Conservation (phyloP, 306 rosid species). For the Cicer arietinum region DNA sequence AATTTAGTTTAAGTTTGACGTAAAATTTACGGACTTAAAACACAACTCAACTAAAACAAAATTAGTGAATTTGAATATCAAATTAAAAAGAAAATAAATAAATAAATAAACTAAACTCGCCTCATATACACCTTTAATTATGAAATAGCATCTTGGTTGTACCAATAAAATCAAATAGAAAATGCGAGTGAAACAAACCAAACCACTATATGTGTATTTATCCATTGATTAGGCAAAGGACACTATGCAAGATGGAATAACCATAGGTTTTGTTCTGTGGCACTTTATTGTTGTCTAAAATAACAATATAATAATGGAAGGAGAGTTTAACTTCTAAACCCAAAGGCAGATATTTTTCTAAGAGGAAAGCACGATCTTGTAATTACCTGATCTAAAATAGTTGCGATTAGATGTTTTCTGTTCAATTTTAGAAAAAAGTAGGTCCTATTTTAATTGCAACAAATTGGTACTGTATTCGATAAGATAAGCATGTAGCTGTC, state of each 20-base stretch:
- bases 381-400: neutral
- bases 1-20: no score
- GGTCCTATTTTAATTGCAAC: slow-evolving; percentile 9
- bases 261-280: neutral
- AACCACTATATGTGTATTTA: neutral
- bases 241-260: slow-evolving; percentile 11
- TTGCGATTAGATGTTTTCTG: slow-evolving; percentile 1
- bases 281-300: slow-evolving; percentile 13
- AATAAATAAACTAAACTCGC: no score
- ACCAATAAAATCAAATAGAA: neutral
- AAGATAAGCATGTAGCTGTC: slow-evolving; percentile 16
- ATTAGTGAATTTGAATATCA: no score
- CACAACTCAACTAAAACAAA: no score
- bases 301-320: neutral
- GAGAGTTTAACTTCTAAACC: slow-evolving; percentile 10
- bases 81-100: no score
- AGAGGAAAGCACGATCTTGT: neutral
- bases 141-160: neutral
- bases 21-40: no score
- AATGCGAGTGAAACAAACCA: neutral
- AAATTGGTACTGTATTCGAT: neutral
- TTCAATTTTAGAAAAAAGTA: neutral
- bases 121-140: neutral
- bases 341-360: slow-evolving; percentile 26
- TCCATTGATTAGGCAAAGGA: slow-evolving; percentile 17